Evolutionary conservation across 257 asterid genomes (phyloP).

Genomic region (Verbascum thapsus): DNA sequence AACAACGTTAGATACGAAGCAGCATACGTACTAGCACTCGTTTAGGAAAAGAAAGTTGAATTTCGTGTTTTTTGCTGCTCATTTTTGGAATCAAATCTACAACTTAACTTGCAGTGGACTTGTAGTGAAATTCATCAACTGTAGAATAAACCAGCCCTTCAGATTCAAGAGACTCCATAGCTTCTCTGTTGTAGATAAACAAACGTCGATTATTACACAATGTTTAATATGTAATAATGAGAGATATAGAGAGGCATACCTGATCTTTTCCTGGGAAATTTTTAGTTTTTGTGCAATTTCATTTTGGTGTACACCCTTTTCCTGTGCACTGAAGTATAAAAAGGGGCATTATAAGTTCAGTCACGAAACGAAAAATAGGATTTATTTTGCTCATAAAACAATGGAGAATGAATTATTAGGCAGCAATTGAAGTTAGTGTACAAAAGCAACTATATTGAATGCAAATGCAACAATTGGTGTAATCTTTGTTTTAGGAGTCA

Average conservation of each 20-base stretch:
- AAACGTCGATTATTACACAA: neutral
- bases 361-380: neutral
- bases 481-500: neutral
- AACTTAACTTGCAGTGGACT: conserved; percentile 48
- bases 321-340: conserved; percentile 54
- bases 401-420: neutral
- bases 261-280: conserved; percentile 60
- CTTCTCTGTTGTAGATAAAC: conserved; percentile 50
- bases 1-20: neutral
- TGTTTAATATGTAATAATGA: neutral
- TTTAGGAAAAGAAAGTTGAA: neutral
- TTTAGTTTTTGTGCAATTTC: conserved; percentile 71
- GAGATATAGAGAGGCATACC: conserved; percentile 37
- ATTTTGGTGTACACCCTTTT: conserved; percentile 64
- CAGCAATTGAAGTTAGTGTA: neutral
- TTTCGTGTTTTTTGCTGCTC: neutral
- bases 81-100: neutral
- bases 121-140: conserved; percentile 80
- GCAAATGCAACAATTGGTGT: neutral
- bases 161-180: conserved; percentile 56
- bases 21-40: no score
- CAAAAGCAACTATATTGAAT: neutral
- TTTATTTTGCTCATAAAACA: neutral
- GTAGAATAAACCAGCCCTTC: conserved; percentile 82
- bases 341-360: conserved; percentile 10